A percentile compares a stretch with the other conserved stretches of the same genome.
phyloP scores from a whole-genome alignment of 129 eudicot genomes.

The Ambrosia trifida region DNA sequence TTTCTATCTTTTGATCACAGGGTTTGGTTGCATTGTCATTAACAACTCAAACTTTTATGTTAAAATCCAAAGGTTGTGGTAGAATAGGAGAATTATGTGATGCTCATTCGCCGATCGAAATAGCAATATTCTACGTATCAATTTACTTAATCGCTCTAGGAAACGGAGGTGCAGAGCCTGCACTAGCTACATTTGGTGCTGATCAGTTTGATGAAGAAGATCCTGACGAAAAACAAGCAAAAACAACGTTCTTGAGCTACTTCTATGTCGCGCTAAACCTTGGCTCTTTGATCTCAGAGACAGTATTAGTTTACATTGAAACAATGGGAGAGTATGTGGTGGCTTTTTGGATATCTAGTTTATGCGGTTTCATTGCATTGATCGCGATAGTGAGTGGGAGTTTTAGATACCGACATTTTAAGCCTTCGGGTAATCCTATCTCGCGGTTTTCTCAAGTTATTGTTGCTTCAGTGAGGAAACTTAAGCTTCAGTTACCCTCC shows the following conservation, averaged over 20 bases:
- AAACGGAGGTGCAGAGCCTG: conserved; percentile 64
- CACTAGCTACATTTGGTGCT: conserved; percentile 64
- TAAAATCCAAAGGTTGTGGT: conserved; percentile 73
- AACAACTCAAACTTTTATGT: conserved; percentile 62
- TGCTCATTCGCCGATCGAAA: conserved; percentile 41
- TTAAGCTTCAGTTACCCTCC: conserved; percentile 42
- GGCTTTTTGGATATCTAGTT: conserved; percentile 65
- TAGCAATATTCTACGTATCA: conserved; percentile 51
- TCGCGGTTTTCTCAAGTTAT: conserved; percentile 62
- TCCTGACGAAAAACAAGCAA: conserved; percentile 49
- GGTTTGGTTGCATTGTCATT: conserved; percentile 65
- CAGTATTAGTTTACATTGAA: conserved; percentile 60
- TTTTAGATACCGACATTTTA: conserved; percentile 48
- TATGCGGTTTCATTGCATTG: conserved; percentile 49
- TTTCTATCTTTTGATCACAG: conserved; percentile 32
- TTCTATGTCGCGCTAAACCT: conserved; percentile 60
- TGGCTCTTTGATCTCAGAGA: conserved; percentile 67
- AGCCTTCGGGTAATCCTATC: conserved; percentile 67
- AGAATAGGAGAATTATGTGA: conserved; percentile 56
- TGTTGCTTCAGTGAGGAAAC: conserved; percentile 52
- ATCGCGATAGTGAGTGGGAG: conserved; percentile 49
- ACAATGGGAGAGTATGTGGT: conserved; percentile 58
- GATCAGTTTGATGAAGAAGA: conserved; percentile 73
- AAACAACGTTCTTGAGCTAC: conserved; percentile 58
- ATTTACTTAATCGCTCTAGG: conserved; percentile 68